A percentile compares a stretch with the other conserved stretches of the same genome.
These are phyloP conservation scores for Pestalotiopsis sp. DNA, from an alignment of 2,329 filamentous ascomycete genomes.

Conservation along the genomic window DNA sequence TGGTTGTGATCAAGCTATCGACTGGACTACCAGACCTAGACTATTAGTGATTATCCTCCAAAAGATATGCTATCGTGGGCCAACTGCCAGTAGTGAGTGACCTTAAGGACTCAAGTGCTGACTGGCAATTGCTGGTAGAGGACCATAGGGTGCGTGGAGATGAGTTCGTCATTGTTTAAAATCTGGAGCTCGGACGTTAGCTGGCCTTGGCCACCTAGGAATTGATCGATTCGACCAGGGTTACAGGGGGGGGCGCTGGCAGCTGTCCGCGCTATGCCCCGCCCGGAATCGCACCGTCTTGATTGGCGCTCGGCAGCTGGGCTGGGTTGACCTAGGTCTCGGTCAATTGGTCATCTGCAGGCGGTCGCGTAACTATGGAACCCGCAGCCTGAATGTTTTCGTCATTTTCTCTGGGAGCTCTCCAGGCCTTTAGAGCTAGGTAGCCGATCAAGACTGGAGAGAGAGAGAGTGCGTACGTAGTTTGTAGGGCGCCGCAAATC, in stretches of 20 bases:
- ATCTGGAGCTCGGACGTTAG: neutral
- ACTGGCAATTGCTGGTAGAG: neutral
- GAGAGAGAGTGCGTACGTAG: neutral
- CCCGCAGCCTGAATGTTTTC: slow-evolving; percentile 6
- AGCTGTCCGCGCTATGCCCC: neutral
- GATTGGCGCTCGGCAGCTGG: slow-evolving; percentile 11
- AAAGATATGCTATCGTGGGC: neutral
- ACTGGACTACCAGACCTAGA: neutral
- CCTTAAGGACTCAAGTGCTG: neutral
- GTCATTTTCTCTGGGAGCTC: slow-evolving; percentile 2
- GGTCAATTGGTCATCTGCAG: neutral
- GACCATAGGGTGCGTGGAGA: neutral
- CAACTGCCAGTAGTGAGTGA: neutral
- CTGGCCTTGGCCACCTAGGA: neutral
- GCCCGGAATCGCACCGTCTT: neutral
- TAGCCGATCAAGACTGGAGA: neutral
- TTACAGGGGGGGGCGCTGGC: neutral
- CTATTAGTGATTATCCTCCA: neutral
- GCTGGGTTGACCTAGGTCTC: neutral
- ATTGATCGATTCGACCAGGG: neutral
- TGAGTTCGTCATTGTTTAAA: neutral
- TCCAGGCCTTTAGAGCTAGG: neutral
- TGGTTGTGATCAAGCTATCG: neutral
- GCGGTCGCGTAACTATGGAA: neutral
- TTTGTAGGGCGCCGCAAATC: neutral